A percentile compares a stretch with the other conserved stretches of the same genome.
Evolutionary conservation across 2,329 filamentous ascomycete species (phyloP).

Genomic region (Fusarium ambrosium): DNA sequence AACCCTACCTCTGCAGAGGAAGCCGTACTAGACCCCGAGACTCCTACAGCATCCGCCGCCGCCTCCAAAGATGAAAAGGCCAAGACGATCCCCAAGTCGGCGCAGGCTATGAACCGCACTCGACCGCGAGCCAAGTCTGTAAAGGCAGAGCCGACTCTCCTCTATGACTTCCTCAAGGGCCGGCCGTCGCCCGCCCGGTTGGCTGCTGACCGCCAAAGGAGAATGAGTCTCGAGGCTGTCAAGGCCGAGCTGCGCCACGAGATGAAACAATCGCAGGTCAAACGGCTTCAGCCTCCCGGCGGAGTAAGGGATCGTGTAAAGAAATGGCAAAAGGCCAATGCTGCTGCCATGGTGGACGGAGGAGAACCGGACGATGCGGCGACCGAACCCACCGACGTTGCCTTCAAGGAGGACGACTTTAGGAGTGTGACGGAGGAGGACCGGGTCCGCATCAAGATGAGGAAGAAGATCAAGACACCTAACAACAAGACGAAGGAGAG

Average conservation of each 20-base stretch:
- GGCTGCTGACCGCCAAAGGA: constrained; percentile 64
- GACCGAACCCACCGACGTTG: constrained; percentile 72
- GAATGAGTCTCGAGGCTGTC: constrained; percentile 71
- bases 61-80: constrained; percentile 30
- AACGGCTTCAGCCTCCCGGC: constrained; percentile 71
- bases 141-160: constrained; percentile 60
- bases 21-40: constrained; percentile 40
- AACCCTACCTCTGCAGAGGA: constrained; percentile 45
- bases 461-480: constrained; percentile 58
- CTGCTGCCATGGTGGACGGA: constrained; percentile 67
- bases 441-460: constrained; percentile 68
- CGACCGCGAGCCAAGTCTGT: constrained; percentile 55
- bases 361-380: constrained; percentile 65
- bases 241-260: constrained; percentile 66
- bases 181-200: constrained; percentile 69
- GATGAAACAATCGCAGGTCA: constrained; percentile 71
- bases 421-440: constrained; percentile 73
- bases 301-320: constrained; percentile 84
- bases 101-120: constrained; percentile 54
- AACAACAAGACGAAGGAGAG: constrained; percentile 49
- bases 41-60: constrained; percentile 35
- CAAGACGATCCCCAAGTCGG: constrained; percentile 57
- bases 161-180: constrained; percentile 70
- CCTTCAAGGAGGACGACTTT: constrained; percentile 68
- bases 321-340: constrained; percentile 86